Conservation (phyloP, 192 early-diverging fungal genomes). For the Martensiomyces pterosporus region DNA sequence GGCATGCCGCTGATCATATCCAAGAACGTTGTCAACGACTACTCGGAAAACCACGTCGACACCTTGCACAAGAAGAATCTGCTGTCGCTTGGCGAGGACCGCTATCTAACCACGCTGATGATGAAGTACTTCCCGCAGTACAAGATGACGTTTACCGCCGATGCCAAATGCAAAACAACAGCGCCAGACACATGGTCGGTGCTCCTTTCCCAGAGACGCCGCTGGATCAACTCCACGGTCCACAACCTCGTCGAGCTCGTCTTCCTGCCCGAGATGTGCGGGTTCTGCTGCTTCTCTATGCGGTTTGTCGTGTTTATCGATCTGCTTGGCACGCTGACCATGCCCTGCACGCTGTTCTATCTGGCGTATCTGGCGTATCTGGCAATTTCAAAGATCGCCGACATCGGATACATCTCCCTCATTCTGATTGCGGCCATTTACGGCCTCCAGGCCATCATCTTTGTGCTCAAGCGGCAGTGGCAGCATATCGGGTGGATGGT, state of each 20-base stretch:
- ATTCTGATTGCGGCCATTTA: slow-evolving; percentile 78
- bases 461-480: slow-evolving; percentile 74
- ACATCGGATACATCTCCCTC: slow-evolving; percentile 77
- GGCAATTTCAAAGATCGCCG: slow-evolving; percentile 55
- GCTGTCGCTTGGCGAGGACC: slow-evolving; percentile 93
- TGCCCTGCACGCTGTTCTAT: slow-evolving; percentile 80
- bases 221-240: slow-evolving; percentile 99
- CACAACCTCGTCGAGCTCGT: slow-evolving; percentile 93
- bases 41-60: slow-evolving; percentile 87
- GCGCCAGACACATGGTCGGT: slow-evolving; percentile 86
- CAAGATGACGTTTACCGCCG: slow-evolving; percentile 84
- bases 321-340: slow-evolving; percentile 72
- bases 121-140: slow-evolving; percentile 96
- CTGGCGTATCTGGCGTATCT: slow-evolving; percentile 72
- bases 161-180: slow-evolving; percentile 84
- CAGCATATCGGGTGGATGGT: slow-evolving; percentile 81
- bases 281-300: slow-evolving; percentile 97
- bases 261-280: slow-evolving; percentile 83
- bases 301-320: slow-evolving; percentile 94
- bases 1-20: slow-evolving; percentile 77
- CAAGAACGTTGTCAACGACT: slow-evolving; percentile 75
- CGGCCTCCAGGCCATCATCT: slow-evolving; percentile 84
- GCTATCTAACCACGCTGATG: slow-evolving; percentile 94
- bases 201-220: slow-evolving; percentile 87
- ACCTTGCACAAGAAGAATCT: slow-evolving; percentile 98